Evolutionary conservation across 805 yeast genomes (phyloP), one percentile per base, ranked within the genome.

Genomic region (Ascoidea rubescens): DNA sequence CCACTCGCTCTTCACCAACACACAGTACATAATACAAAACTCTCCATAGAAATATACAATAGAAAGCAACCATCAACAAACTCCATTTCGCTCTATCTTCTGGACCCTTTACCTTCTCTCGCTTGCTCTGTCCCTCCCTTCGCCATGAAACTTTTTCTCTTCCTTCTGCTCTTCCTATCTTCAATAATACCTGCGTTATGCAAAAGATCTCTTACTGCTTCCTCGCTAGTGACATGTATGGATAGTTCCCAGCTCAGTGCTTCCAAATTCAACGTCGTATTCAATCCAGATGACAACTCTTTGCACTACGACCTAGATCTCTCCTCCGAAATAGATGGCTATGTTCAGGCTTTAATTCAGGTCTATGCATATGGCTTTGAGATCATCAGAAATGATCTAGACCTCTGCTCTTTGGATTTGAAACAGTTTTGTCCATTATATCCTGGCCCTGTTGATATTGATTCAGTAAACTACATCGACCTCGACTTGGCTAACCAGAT

Each of bases 171-270:
- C 14, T 37, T 37, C 14, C 14, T 37, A 37, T 37, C 43, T 10
- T 10, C 14, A 4, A 10, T 37, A 37, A 37, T 10, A 10, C 8
- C 14, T 10, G 28, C 28, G 3, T 21, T 21, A 3, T 21, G 28
- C 28, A 21, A 21, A 21, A 21, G 28, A 21, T 21, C 28, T 3
- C 28, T 21, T 21, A 21, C 28, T 28, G 96, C 96, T 6, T 71
- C 84, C n/a, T 86, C 96, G 3, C 73, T 90, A 56, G 96, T 89
- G 49, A 79, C 95, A 7, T 90, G 97, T 69, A 83, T 83, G 86
- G 85, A 80, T 54, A 70, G 78, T 62, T 82, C 91, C 4, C 80
- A 78, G 59, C 68, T 90, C 53, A 74, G 85, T 3, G 91, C 96
- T 3, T 70, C 81, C 17, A 76, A 75, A 57, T 87, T 90, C 63